These are phyloP conservation scores for Macrolepiota fuliginosa DNA, from an alignment of 768 basidiomycete species.

Conservation along the genomic window DNA sequence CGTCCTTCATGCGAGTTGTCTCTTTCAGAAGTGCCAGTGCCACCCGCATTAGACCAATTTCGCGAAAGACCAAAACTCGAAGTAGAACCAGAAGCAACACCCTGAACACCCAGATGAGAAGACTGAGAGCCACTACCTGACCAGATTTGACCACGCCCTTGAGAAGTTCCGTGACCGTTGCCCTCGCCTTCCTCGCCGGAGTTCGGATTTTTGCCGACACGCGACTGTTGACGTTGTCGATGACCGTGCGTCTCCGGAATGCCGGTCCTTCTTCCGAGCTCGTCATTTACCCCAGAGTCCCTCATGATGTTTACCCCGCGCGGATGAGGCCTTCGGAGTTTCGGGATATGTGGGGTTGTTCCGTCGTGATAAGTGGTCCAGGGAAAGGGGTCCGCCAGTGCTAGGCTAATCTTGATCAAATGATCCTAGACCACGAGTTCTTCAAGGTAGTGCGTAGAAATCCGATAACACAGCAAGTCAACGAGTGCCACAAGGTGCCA, in stretches of 20 bases:
- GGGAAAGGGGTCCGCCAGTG: background rate
- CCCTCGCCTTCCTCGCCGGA: background rate
- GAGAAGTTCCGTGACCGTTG: background rate
- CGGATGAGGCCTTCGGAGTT: background rate
- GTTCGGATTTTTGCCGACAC: background rate
- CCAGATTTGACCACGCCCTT: background rate
- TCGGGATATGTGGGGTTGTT: background rate
- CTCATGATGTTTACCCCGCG: background rate
- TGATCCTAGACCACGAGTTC: too few relatives aligned
- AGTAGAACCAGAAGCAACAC: background rate
- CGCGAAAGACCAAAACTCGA: background rate
- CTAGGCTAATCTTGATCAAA: too few relatives aligned
- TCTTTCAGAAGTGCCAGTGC: background rate
- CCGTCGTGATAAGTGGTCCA: background rate
- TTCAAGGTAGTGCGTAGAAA: too few relatives aligned
- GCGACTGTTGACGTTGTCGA: background rate
- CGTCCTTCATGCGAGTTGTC: background rate
- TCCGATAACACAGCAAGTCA: too few relatives aligned
- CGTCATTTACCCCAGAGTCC: background rate
- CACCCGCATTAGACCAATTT: background rate
- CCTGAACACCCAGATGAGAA: background rate
- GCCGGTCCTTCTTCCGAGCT: background rate
- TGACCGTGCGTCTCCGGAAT: background rate
- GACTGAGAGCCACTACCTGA: background rate
- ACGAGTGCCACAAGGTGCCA: too few relatives aligned